phyloP scores from a whole-genome alignment of 441 rosid species.

The Raphanus hybrid region DNA sequence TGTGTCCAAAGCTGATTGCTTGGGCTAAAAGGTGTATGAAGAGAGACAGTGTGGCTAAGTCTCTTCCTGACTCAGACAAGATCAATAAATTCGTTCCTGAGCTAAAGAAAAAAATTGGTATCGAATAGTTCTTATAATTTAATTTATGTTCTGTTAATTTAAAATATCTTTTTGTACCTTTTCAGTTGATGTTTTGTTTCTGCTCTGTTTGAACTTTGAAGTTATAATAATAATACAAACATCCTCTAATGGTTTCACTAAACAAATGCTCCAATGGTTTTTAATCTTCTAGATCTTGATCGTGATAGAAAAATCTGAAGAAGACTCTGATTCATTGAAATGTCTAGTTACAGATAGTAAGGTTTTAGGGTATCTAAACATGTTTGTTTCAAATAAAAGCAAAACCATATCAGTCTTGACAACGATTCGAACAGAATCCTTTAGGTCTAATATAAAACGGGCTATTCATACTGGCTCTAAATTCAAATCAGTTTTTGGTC shows the following conservation, averaged over 20 bases:
- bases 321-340: not conserved
- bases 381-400: not conserved
- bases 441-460: not conserved
- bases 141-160: not conserved
- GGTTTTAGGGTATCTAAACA: not conserved
- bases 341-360: not conserved
- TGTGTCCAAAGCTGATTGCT: too few species aligned
- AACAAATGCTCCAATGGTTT: not conserved
- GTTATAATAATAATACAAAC: not conserved
- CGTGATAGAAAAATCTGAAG: not conserved
- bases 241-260: not conserved
- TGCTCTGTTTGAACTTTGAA: too few species aligned
- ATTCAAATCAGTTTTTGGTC: too few species aligned
- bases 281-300: too few species aligned
- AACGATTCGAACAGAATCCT: not conserved
- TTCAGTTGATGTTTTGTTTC: too few species aligned
- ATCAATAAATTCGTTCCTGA: not conserved
- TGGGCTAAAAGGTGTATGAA: too few species aligned
- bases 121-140: not conserved
- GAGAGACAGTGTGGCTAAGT: too few species aligned
- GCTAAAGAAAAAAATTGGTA: not conserved
- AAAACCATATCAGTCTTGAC: not conserved
- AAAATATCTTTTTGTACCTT: too few species aligned
- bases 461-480: not conserved
- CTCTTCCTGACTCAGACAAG: not conserved